Percentiles rank a stretch among this genome's conserved stretches.
These are phyloP conservation scores for Ophiorrhiza pumila DNA, from an alignment of 257 asterid genomes.

Conservation along the genomic window DNA sequence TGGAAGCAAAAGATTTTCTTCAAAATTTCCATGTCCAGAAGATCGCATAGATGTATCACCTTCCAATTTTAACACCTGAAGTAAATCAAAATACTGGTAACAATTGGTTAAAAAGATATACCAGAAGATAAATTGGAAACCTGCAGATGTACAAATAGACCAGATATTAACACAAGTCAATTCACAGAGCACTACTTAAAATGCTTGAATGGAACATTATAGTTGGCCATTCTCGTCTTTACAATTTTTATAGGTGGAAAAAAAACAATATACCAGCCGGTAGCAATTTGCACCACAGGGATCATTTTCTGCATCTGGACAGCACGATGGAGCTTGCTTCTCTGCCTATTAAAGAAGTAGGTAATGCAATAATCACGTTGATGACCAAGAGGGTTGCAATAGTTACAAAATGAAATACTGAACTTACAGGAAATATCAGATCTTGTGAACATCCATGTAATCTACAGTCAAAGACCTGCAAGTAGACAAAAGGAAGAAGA, in stretches of 20 bases:
- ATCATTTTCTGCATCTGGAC: conserved; percentile 53
- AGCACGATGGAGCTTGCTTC: conserved; percentile 51
- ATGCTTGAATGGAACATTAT: neutral
- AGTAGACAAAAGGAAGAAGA: conserved; percentile 20
- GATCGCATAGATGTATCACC: conserved; percentile 33
- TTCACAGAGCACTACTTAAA: neutral
- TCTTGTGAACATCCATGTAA: conserved; percentile 97
- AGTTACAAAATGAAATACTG: conserved; percentile 18
- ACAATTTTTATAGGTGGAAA: conserved; percentile 2
- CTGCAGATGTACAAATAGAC: neutral
- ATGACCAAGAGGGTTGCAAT: conserved; percentile 16
- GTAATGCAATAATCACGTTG: conserved; percentile 15
- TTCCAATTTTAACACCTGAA: conserved; percentile 53
- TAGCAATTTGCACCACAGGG: conserved; percentile 82
- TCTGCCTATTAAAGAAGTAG: conserved; percentile 35
- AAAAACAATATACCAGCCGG: conserved; percentile 45
- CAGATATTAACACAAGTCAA: neutral
- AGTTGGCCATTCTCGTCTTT: neutral
- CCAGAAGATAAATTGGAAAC: neutral
- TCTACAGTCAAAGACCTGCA: conserved; percentile 92
- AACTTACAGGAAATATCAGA: conserved; percentile 73
- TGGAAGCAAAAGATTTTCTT: conserved; percentile 41
- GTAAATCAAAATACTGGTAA: conserved; percentile 21
- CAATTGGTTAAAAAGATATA: neutral
- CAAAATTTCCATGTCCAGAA: conserved; percentile 32